Conservation (phyloP, 2,329 filamentous ascomycete species). For the Incumbomyces lentus region DNA sequence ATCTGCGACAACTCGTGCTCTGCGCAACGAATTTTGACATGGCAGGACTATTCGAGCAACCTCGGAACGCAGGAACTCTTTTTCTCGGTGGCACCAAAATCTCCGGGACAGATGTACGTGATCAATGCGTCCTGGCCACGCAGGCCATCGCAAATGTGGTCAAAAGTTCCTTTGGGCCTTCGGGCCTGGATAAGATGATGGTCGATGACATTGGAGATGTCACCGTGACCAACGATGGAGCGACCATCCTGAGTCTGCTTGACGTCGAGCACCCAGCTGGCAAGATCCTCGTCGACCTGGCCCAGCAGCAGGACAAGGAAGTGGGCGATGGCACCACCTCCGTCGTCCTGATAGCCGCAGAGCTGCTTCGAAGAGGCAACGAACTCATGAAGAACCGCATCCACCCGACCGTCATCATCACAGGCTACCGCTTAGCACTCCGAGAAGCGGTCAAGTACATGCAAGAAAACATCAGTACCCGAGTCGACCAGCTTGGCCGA, state of each 20-base stretch:
- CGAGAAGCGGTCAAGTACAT: conserved; percentile 97
- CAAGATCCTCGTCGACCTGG: conserved; percentile 95
- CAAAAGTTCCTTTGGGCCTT: conserved; percentile 96
- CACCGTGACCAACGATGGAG: conserved; percentile 96
- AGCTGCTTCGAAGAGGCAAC: conserved; percentile 86
- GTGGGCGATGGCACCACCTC: conserved; percentile 97
- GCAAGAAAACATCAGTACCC: conserved; percentile 94
- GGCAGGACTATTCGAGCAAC: conserved; percentile 93
- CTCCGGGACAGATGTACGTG: conserved; percentile 88
- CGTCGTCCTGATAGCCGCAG: conserved; percentile 91
- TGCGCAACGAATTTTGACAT: conserved; percentile 42
- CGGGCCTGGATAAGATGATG: conserved; percentile 99
- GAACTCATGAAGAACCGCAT: conserved; percentile 99
- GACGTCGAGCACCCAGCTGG: conserved; percentile 97
- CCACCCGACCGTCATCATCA: conserved; percentile 98
- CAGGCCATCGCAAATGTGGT: conserved; percentile 98
- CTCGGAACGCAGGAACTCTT: conserved; percentile 81
- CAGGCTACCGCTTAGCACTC: conserved; percentile 88
- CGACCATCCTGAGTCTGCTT: conserved; percentile 86
- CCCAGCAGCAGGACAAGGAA: conserved; percentile 98
- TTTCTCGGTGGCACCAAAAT: conserved; percentile 98
- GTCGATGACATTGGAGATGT: conserved; percentile 99
- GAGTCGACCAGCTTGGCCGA: conserved; percentile 80
- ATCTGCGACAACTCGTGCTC: no score
- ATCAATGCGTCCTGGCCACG: conserved; percentile 94